These are phyloP conservation scores for Berkeleyomyces rouxiae DNA, from an alignment of 2,329 filamentous ascomycete species.

Conservation along the genomic window DNA sequence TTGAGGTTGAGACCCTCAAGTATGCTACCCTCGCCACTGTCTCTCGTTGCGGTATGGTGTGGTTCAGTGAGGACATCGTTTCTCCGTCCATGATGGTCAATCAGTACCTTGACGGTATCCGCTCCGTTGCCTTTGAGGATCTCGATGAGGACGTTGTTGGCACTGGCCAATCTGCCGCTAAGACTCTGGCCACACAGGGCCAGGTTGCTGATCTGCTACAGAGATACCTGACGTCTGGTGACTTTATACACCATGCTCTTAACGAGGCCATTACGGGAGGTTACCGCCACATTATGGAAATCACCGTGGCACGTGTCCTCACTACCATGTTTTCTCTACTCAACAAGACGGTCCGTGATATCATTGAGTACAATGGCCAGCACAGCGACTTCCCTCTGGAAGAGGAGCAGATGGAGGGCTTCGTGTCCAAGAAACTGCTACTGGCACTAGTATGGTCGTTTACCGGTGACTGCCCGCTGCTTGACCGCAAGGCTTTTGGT, in stretches of 20 bases:
- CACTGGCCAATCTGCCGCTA: constrained; percentile 57
- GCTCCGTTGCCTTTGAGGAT: constrained; percentile 77
- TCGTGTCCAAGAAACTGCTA: constrained; percentile 83
- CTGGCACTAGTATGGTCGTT: constrained; percentile 90
- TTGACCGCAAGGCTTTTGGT: constrained; percentile 76
- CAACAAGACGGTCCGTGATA: constrained; percentile 81
- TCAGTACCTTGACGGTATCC: constrained; percentile 75
- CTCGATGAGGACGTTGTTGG: constrained; percentile 80
- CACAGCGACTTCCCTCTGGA: constrained; percentile 90
- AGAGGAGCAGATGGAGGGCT: constrained; percentile 74
- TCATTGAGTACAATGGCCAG: constrained; percentile 90
- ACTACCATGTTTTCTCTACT: constrained; percentile 89
- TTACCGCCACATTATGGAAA: constrained; percentile 97
- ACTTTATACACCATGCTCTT: constrained; percentile 66
- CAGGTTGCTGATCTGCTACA: constrained; percentile 67
- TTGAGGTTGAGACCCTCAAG: constrained; percentile 94
- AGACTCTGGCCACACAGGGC: constrained; percentile 61
- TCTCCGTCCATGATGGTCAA: constrained; percentile 81
- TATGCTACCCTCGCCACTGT: constrained; percentile 98
- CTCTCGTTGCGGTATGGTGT: constrained; percentile 99
- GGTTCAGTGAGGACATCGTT: constrained; percentile 98
- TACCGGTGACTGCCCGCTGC: constrained; percentile 81
- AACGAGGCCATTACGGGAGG: constrained; percentile 48
- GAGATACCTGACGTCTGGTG: constrained; percentile 57
- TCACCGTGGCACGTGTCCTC: constrained; percentile 75